A percentile compares a stretch with the other conserved stretches of the same genome.
Evolutionary conservation across 2,329 filamentous ascomycete species (phyloP).

Genomic region (Fusarium bulbicola): DNA sequence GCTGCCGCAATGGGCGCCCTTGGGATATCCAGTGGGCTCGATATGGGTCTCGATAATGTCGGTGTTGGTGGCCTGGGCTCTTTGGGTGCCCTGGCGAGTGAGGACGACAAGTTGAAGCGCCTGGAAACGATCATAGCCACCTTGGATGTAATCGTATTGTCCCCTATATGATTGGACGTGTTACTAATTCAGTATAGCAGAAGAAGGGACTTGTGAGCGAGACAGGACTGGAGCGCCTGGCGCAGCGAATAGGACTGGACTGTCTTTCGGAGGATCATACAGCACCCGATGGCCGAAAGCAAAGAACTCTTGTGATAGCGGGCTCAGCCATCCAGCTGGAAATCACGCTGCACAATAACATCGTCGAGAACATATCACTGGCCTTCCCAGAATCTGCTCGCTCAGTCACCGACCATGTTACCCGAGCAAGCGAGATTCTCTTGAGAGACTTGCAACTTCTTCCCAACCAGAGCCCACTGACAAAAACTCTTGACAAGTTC

Average conservation of each 20-base stretch:
- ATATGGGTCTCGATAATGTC: constrained; percentile 63
- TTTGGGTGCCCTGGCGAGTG: constrained; percentile 54
- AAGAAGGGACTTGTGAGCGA: constrained; percentile 75
- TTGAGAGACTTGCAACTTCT: constrained; percentile 69
- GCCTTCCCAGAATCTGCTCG: constrained; percentile 68
- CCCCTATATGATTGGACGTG: not conserved
- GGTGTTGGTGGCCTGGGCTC: constrained; percentile 58
- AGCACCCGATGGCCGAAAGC: constrained; percentile 57
- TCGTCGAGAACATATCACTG: constrained; percentile 70
- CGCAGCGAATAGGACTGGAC: constrained; percentile 72
- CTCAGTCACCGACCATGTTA: constrained; percentile 67
- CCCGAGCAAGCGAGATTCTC: constrained; percentile 72
- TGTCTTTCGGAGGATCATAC: constrained; percentile 66
- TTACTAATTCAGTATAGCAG: constrained; percentile 42
- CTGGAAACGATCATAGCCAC: constrained; percentile 61
- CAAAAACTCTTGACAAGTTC: constrained; percentile 76
- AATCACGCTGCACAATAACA: constrained; percentile 68
- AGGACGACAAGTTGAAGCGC: constrained; percentile 65
- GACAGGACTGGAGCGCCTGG: constrained; percentile 77
- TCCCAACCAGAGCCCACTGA: constrained; percentile 70
- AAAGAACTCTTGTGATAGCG: constrained; percentile 67
- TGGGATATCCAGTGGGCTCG: constrained; percentile 59
- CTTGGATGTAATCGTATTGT: constrained; percentile 54
- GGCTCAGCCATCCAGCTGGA: constrained; percentile 69
- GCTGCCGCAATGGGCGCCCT: constrained; percentile 68